A percentile compares a stretch with the other conserved stretches of the same genome.
Evolutionary conservation across 768 basidiomycete genomes (phyloP).

Genomic region (Leucocoprinus birnbaumii): DNA sequence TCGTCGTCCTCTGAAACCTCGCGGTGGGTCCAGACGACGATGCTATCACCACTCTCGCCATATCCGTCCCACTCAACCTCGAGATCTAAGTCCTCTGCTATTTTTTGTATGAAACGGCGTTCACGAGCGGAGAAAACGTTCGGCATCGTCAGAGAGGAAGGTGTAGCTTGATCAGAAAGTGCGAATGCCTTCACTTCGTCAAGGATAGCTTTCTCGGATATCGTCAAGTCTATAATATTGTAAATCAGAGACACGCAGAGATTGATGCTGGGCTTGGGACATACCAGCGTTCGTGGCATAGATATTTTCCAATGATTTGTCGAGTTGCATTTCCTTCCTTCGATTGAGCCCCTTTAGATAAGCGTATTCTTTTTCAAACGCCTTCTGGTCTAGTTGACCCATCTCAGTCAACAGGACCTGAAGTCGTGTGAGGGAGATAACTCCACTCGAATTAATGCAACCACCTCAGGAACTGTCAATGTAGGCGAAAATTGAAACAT

Average conservation of each 20-base stretch:
- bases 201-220: slow-evolving; percentile 73
- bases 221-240: slow-evolving; percentile 41
- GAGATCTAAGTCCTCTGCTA: slow-evolving; percentile 78
- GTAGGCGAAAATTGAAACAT: background rate
- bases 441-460: slow-evolving; percentile 88
- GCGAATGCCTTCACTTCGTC: slow-evolving; percentile 79
- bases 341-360: slow-evolving; percentile 94
- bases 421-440: slow-evolving; percentile 74
- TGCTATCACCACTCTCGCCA: slow-evolving; percentile 75
- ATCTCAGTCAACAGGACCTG: slow-evolving; percentile 90
- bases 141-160: slow-evolving; percentile 54
- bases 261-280: too few relatives aligned
- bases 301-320: slow-evolving; percentile 59
- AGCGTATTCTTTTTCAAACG: slow-evolving; percentile 88
- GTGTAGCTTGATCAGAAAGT: slow-evolving; percentile 33
- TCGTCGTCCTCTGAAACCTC: slow-evolving; percentile 31
- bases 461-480: slow-evolving; percentile 53
- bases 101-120: slow-evolving; percentile 69
- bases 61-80: slow-evolving; percentile 89
- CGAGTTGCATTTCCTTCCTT: slow-evolving; percentile 77
- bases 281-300: too few relatives aligned
- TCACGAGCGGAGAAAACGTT: slow-evolving; percentile 83
- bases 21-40: slow-evolving; percentile 71
- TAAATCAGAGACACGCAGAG: slow-evolving; percentile 33
- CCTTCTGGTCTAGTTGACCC: slow-evolving; percentile 80